Evolutionary conservation across 2,329 filamentous ascomycete species (phyloP), one percentile per base, ranked within the genome.

Genomic region (Aspergillus quadrilineatus): DNA sequence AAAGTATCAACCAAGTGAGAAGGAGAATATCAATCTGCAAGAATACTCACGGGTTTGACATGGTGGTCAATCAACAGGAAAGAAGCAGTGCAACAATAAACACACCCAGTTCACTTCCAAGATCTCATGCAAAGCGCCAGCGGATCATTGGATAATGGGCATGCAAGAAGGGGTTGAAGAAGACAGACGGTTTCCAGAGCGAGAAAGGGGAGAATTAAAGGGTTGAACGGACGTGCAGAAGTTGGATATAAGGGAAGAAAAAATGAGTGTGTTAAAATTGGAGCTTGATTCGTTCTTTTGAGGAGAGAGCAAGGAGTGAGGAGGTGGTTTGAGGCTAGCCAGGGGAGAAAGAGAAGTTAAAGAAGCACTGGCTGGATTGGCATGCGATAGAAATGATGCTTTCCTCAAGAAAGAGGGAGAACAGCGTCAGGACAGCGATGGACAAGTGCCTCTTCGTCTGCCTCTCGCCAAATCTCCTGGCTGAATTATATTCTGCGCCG

Each of bases 41-140:
- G 51, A 56, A 53, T 53, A 65, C 65, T 61, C 52, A 67, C 65
- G 55, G 53, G 47, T 65, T 65, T 39, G 63, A 52, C 64, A 64
- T 64, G 44, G 32, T 64, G 51, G 43, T 42, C 43, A 57, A 39
- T 58, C 48, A 57, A 49, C 26, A 50, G 30, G 30, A 45, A 14
- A 28, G 37, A 39, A 29, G 17, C n/a, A 43, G 34, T 46, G 10
- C 37, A 44, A 26, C 50, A 48, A 48, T 44, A 57, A 56, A 55
- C 29, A 57, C 48, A 45, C 53, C 48, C 14, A 12, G 30, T 22
- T 30, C 53, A 34, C 50, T 48, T 58, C 39, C 52, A 36, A 41
- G 53, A 47, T 36, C 43, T 60, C 57, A 59, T 46, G 46, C 15
- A 34, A 39, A 59, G 43, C 55, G 53, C 56, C 39, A 41, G 48